phyloP scores from a whole-genome alignment of 1,284 basidiomycete genomes.

The Omphalotus olearius region DNA sequence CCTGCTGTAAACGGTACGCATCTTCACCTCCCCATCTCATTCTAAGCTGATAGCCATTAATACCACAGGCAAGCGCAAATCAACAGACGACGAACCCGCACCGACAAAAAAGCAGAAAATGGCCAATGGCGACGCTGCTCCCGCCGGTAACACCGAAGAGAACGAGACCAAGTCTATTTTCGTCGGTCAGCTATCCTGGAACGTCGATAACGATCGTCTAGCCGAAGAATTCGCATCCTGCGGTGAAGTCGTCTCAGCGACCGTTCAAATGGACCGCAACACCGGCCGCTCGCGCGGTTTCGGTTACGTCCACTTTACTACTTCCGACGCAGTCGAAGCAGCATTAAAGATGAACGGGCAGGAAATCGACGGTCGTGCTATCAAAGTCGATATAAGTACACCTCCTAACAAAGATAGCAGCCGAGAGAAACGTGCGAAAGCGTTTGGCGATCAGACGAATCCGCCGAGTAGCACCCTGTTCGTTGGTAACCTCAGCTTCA shows the following conservation, averaged over 20 bases:
- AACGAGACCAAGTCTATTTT: constrained; percentile 69
- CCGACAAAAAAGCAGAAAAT: constrained; percentile 85
- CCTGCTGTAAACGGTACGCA: constrained; percentile 42
- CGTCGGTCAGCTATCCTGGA: constrained; percentile 94
- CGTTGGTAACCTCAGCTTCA: constrained; percentile 88
- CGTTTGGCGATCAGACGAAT: constrained; percentile 71
- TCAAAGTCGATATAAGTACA: constrained; percentile 83
- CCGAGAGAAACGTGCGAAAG: constrained; percentile 70
- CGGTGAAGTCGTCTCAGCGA: constrained; percentile 85
- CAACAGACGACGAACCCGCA: constrained; percentile 55
- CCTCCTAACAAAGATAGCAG: constrained; percentile 51
- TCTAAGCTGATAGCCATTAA: constrained; percentile 11
- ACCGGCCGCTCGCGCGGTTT: constrained; percentile 88
- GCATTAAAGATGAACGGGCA: constrained; percentile 75
- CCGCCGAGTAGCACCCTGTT: constrained; percentile 80
- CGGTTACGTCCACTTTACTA: constrained; percentile 92
- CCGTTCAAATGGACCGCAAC: constrained; percentile 89
- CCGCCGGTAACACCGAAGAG: constrained; percentile 40
- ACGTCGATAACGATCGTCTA: constrained; percentile 96
- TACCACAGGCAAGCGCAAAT: constrained; percentile 82
- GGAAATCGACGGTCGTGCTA: constrained; percentile 89
- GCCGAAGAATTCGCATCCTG: constrained; percentile 86
- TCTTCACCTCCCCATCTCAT: no score
- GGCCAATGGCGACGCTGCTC: constrained; percentile 49
- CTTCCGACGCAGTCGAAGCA: constrained; percentile 70